A percentile compares a stretch with the other conserved stretches of the same genome.
Conservation (phyloP, 164 flowering plant genomes). For the Vitis riparia region DNA sequence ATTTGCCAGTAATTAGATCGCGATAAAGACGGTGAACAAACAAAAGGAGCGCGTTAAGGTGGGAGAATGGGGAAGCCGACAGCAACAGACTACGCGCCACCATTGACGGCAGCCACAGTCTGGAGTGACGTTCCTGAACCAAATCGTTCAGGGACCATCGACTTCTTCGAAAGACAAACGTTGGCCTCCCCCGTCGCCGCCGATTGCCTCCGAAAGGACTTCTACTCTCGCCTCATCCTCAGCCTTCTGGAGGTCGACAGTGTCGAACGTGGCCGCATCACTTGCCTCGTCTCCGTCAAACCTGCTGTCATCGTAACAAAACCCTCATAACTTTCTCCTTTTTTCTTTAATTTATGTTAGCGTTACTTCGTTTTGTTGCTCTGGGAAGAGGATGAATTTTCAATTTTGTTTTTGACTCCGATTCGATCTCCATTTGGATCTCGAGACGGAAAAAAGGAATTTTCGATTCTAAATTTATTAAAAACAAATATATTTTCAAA, state of each 20-base stretch:
- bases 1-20: too few relatives aligned
- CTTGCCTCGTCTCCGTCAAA: slow-evolving; percentile 30
- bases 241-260: slow-evolving; percentile 18
- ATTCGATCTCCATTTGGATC: too few relatives aligned
- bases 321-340: not conserved
- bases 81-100: too few relatives aligned
- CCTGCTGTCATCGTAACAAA: slow-evolving; percentile 27
- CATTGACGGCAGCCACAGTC: not conserved
- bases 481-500: too few relatives aligned
- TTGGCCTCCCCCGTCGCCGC: slow-evolving; percentile 10
- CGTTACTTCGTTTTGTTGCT: too few relatives aligned
- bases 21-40: too few relatives aligned
- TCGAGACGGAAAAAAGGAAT: too few relatives aligned
- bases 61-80: too few relatives aligned
- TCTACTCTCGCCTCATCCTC: slow-evolving; percentile 29
- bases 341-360: not conserved
- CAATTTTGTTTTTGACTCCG: too few relatives aligned
- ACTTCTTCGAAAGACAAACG: slow-evolving; percentile 7
- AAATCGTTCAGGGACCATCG: not conserved
- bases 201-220: slow-evolving; percentile 14
- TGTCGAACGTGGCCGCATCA: slow-evolving; percentile 32
- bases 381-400: too few relatives aligned
- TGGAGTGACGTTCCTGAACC: slow-evolving; percentile 2
- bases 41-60: too few relatives aligned
- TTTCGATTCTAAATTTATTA: too few relatives aligned